Percentiles rank a stretch among this genome's conserved stretches.
Evolutionary conservation across 1,284 basidiomycete species (phyloP).

Genomic region (Ceratobasidium sp.): DNA sequence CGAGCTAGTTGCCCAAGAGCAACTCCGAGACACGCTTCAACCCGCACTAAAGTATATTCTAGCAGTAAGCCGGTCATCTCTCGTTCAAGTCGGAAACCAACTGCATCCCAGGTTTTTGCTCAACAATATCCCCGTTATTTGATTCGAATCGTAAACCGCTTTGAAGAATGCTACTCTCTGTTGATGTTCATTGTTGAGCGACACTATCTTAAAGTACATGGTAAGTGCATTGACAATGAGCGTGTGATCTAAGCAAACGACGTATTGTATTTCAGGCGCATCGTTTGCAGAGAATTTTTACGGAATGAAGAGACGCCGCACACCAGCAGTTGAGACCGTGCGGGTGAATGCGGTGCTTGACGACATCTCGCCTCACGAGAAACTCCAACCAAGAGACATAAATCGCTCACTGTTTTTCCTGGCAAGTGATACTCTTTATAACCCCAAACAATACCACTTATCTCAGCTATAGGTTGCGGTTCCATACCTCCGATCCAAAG

Average conservation of each 20-base stretch:
- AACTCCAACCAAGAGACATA: constrained; percentile 70
- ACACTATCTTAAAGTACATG: constrained; percentile 87
- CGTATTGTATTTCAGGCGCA: constrained; percentile 65
- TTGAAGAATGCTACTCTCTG: constrained; percentile 94
- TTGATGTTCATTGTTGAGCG: constrained; percentile 91
- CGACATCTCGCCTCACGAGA: constrained; percentile 70
- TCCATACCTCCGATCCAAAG: constrained; percentile 90
- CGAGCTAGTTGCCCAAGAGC: constrained; percentile 95
- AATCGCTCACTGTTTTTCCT: constrained; percentile 80
- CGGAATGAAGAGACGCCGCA: constrained; percentile 80
- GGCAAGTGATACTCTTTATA: constrained; percentile 61
- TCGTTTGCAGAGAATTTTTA: constrained; percentile 96
- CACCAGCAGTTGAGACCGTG: constrained; percentile 74
- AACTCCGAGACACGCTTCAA: constrained; percentile 90
- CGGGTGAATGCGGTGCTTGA: constrained; percentile 74
- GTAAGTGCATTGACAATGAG: constrained; percentile 59
- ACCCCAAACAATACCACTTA: background rate
- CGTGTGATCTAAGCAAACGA: background rate
- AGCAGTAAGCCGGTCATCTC: constrained; percentile 66
- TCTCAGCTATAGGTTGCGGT: constrained; percentile 72
- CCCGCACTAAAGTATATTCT: constrained; percentile 96
- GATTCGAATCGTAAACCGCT: constrained; percentile 88
- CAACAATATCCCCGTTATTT: constrained; percentile 95
- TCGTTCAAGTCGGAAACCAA: background rate
- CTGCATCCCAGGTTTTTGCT: constrained; percentile 82